A percentile compares a stretch with the other conserved stretches of the same genome.
Conservation (phyloP, 1,284 basidiomycete species). For the Takashimella koratensis region DNA sequence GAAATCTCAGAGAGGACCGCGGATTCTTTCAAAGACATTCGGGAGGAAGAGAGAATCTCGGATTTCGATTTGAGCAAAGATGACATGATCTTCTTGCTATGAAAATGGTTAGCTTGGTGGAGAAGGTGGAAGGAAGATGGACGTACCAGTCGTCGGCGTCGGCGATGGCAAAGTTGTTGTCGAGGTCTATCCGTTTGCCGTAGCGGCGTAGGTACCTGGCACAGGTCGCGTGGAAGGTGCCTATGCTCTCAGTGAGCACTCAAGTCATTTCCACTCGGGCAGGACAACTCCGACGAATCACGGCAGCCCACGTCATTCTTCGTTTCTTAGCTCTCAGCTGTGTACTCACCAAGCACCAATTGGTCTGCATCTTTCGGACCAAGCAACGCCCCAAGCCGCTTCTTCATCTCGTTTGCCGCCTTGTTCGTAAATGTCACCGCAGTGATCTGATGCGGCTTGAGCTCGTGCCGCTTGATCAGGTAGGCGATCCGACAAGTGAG, state of each 20-base stretch:
- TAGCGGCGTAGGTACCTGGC: slow-evolving; percentile 66
- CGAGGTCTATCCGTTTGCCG: slow-evolving; percentile 59
- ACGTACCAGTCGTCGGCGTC: slow-evolving; percentile 76
- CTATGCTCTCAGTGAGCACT: slow-evolving; percentile 49
- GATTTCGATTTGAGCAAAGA: slow-evolving; percentile 60
- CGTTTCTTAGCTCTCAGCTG: no score
- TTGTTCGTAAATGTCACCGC: slow-evolving; percentile 86
- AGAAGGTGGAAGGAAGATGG: background rate
- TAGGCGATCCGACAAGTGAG: slow-evolving; percentile 75
- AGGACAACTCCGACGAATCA: no score
- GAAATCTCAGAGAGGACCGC: slow-evolving; percentile 66
- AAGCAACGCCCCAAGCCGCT: slow-evolving; percentile 66
- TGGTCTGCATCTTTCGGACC: slow-evolving; percentile 60
- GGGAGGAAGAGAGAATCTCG: slow-evolving; percentile 53
- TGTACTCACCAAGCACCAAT: slow-evolving; percentile 59
- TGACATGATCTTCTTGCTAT: slow-evolving; percentile 68
- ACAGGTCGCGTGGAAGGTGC: slow-evolving; percentile 82
- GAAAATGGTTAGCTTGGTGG: slow-evolving; percentile 14
- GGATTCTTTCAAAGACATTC: slow-evolving; percentile 61
- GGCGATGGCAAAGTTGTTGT: slow-evolving; percentile 75
- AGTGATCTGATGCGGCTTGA: slow-evolving; percentile 63
- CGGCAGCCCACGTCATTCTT: no score
- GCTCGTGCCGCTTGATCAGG: slow-evolving; percentile 60
- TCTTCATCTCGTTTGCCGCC: slow-evolving; percentile 83
- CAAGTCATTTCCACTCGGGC: background rate